phyloP scores from a whole-genome alignment of 2,329 filamentous ascomycete species.

The Aspergillus fructus region DNA sequence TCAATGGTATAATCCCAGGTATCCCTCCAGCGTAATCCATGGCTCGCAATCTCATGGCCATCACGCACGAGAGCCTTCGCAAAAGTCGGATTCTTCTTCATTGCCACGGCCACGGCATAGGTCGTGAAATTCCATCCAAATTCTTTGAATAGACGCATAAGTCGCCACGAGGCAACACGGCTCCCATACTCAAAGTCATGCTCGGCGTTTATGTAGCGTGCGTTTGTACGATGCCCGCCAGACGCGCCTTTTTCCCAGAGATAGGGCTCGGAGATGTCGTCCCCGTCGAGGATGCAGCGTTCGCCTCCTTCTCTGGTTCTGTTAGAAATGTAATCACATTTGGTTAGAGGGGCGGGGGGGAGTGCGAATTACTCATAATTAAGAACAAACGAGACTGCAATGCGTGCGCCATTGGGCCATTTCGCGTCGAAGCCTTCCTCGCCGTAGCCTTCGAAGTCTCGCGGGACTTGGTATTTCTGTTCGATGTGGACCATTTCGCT shows the following conservation, averaged over 20 bases:
- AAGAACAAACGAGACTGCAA: conserved; percentile 9
- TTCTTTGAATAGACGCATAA: conserved; percentile 42
- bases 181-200: conserved; percentile 10
- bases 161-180: conserved; percentile 9
- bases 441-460: conserved; percentile 9
- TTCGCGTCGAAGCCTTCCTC: conserved; percentile 11
- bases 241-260: conserved; percentile 36
- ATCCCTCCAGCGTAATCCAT: conserved; percentile 55
- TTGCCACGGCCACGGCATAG: conserved; percentile 47
- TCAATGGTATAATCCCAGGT: conserved; percentile 48
- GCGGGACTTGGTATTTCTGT: conserved; percentile 9
- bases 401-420: conserved; percentile 10
- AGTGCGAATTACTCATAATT: neutral
- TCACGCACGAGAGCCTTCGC: conserved; percentile 49
- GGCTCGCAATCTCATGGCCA: conserved; percentile 52
- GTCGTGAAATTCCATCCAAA: conserved; percentile 53
- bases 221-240: conserved; percentile 7
- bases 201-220: conserved; percentile 8
- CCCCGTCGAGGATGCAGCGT: conserved; percentile 31
- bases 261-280: conserved; percentile 29
- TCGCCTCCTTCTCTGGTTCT: conserved; percentile 5
- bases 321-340: neutral
- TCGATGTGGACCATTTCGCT: conserved; percentile 5
- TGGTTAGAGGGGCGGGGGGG: neutral
- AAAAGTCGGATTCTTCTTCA: conserved; percentile 51